These are phyloP conservation scores for Oryza glaberrima DNA, from an alignment of 176 grass and related monocot genomes.

Conservation along the genomic window DNA sequence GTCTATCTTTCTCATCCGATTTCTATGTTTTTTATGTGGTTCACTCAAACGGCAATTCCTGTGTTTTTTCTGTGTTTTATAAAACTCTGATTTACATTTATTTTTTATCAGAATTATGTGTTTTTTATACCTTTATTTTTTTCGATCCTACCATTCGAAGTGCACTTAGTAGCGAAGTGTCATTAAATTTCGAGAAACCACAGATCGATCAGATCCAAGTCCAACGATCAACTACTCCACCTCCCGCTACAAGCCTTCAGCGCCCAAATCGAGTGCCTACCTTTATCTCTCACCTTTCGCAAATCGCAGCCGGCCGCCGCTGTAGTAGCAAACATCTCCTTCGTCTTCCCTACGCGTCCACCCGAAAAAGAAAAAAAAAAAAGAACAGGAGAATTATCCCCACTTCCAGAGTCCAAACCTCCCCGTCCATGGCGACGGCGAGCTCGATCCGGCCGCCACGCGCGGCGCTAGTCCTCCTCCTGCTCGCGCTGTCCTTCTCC, in stretches of 20 bases:
- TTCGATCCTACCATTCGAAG: too few relatives aligned
- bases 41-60: too few relatives aligned
- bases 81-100: too few relatives aligned
- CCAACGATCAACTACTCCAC: slow-evolving; percentile 29
- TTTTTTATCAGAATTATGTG: too few relatives aligned
- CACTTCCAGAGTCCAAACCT: background rate
- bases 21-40: too few relatives aligned
- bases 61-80: too few relatives aligned
- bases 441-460: slow-evolving; percentile 57
- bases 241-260: background rate
- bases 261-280: background rate
- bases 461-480: slow-evolving; percentile 50
- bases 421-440: slow-evolving; percentile 60
- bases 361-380: background rate
- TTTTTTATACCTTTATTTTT: too few relatives aligned
- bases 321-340: background rate
- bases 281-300: slow-evolving; percentile 17
- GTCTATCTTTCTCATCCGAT: too few relatives aligned
- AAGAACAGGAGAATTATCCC: background rate
- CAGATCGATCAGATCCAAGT: slow-evolving; percentile 15
- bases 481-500: slow-evolving; percentile 56
- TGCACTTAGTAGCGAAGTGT: too few relatives aligned
- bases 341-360: slow-evolving; percentile 22
- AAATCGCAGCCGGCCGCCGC: background rate
- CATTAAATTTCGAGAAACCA: background rate